These are phyloP conservation scores for Mucor plumbeus DNA, from an alignment of 371 early-diverging fungal genomes.

Conservation along the genomic window DNA sequence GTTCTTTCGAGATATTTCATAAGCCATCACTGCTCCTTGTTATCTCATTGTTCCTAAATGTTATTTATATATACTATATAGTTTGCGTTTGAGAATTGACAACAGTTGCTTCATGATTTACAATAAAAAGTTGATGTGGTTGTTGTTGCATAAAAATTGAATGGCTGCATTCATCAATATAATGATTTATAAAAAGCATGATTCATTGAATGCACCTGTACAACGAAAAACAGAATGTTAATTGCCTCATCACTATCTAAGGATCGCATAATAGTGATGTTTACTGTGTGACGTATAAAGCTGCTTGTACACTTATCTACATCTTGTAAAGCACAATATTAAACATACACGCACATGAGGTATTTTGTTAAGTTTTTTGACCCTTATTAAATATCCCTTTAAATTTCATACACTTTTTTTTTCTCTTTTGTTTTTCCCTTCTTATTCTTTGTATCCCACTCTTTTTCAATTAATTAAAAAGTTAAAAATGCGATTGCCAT, in stretches of 20 bases:
- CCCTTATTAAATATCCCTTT: slow-evolving; percentile 4
- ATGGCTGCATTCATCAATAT: no score
- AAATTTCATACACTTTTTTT: background rate
- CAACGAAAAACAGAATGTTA: background rate
- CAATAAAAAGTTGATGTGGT: no score
- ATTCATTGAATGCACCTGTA: background rate
- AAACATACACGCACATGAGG: slow-evolving; percentile 2
- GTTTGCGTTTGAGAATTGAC: no score
- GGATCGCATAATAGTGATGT: slow-evolving; percentile 1
- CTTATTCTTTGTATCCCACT: no score
- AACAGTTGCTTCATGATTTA: no score
- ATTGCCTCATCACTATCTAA: background rate
- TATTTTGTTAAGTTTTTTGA: background rate
- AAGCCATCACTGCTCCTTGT: no score
- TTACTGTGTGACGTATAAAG: slow-evolving; percentile 5
- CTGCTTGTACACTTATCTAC: background rate
- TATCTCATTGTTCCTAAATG: no score
- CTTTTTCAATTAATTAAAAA: background rate
- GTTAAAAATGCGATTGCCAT: background rate
- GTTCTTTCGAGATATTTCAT: no score
- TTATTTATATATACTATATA: no score
- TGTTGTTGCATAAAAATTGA: no score
- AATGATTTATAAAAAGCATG: background rate
- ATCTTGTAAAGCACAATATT: background rate
- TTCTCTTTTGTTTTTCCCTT: background rate